These are phyloP conservation scores for Ceratobasidium theobromae DNA, from an alignment of 1,284 basidiomycete genomes.

Conservation along the genomic window DNA sequence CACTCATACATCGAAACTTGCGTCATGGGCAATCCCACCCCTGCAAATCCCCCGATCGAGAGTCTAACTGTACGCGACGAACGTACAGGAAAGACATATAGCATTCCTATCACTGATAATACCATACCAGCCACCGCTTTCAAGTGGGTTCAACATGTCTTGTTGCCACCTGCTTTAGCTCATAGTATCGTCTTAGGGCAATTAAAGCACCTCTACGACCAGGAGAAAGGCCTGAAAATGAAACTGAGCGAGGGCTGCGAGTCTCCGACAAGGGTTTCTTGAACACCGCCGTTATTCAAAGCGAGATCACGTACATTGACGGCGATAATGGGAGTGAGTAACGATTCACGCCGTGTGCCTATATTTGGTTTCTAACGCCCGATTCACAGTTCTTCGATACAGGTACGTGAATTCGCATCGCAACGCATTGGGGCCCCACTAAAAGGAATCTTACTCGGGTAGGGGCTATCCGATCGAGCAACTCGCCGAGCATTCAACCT, in stretches of 20 bases:
- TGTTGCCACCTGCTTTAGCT: not conserved
- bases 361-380: not conserved
- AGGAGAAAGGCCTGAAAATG: constrained; percentile 76
- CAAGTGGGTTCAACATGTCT: constrained; percentile 57
- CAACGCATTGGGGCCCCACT: not conserved
- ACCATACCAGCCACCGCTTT: constrained; percentile 77
- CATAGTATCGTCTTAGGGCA: constrained; percentile 8
- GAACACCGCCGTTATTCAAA: constrained; percentile 83
- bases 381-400: constrained; percentile 64
- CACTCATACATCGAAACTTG: not conserved
- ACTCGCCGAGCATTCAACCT: constrained; percentile 72
- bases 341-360: not conserved
- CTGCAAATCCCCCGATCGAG: constrained; percentile 38
- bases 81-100: constrained; percentile 77
- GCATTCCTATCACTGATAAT: constrained; percentile 73
- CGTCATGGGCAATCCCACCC: constrained; percentile 52
- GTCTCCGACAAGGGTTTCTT: constrained; percentile 79
- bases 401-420: not conserved
- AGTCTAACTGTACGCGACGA: constrained; percentile 76
- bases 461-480: constrained; percentile 94
- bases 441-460: not conserved
- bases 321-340: constrained; percentile 72
- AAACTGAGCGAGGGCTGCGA: constrained; percentile 74
- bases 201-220: constrained; percentile 54
- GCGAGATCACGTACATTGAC: constrained; percentile 84